phyloP scores from a whole-genome alignment of 495 filamentous ascomycete species.

The Aspergillus taichungensis region DNA sequence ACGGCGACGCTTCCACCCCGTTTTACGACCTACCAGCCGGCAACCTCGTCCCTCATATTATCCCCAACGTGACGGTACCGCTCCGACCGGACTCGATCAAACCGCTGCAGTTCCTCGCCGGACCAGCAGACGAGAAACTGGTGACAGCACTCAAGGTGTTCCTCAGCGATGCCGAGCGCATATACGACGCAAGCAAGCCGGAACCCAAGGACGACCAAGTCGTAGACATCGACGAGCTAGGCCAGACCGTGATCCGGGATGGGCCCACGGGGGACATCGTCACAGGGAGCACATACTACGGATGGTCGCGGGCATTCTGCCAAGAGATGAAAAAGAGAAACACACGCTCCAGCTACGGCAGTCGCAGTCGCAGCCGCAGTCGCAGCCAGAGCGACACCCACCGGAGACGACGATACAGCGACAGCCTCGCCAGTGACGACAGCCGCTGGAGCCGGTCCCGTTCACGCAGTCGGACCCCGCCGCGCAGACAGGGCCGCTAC shows the following conservation, averaged over 20 bases:
- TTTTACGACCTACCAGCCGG: constrained; percentile 84
- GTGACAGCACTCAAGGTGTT: constrained; percentile 58
- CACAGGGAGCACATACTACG: constrained; percentile 70
- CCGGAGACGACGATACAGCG: constrained; percentile 38
- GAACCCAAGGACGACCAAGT: constrained; percentile 27
- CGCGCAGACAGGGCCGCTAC: constrained; percentile 12
- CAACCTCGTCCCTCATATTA: constrained; percentile 69
- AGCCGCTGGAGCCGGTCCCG: constrained; percentile 20
- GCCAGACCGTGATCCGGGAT: constrained; percentile 55
- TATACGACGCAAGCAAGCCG: constrained; percentile 41
- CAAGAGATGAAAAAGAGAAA: constrained; percentile 65
- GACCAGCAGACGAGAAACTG: constrained; percentile 60
- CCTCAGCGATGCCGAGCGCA: constrained; percentile 56
- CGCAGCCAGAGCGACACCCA: constrained; percentile 31
- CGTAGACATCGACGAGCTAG: constrained; percentile 64
- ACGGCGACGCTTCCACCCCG: constrained; percentile 66
- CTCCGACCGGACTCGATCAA: constrained; percentile 65
- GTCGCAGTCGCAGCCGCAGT: constrained; percentile 20
- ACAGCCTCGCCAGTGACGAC: constrained; percentile 31
- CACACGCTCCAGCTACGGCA: constrained; percentile 13
- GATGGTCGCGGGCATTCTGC: constrained; percentile 76
- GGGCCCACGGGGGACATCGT: constrained; percentile 50
- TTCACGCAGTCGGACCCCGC: constrained; percentile 18
- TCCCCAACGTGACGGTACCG: constrained; percentile 62
- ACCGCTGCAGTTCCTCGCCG: constrained; percentile 63